Base-by-base conservation (phyloP, 768 basidiomycete species). In the Mycena maculata region DNA sequence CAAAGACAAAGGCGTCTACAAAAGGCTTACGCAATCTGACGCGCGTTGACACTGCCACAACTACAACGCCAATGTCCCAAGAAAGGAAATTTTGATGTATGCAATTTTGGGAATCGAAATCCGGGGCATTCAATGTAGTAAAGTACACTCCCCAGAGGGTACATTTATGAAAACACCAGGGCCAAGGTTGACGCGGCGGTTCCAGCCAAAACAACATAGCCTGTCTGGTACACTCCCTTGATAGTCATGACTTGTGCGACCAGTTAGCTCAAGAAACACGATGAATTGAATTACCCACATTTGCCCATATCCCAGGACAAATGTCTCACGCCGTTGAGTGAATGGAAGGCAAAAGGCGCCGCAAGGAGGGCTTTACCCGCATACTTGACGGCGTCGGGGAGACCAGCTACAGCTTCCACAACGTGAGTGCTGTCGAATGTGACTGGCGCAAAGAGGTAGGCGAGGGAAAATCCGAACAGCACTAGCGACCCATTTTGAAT, bases 311-410 rank as follows among this genome's bases (percentile, higher is more conserved):
- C 97, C 97, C 97, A 98, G 28, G 80, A 77, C 73, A 99, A 81
- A 83, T 98, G 97, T 39, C 97, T 87, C 65, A 98, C 67, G 3
- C 97, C 97, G 79, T 98, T 98, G 79, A 89, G 84, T 10, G 88
- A 87, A 81, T 98, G 96, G 87, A 92, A 98, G 16, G 94, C 87
- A 78, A 97, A 96, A 1, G 96, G 94, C 5, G 87, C 84, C 11
- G 95, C 95, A 44, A 98, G 86, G 63, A 94, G 72, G 27, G 87
- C 79, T 80, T 97, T 98, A 58, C 86, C 88, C 8, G 86, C 79
- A 61, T 88, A 86, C 81, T 96, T 97, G 70, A 91, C 82, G 65
- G 85, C 87, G n/a, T 89, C 89, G 8, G 96, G 96, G 16, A 95
- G 82, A 20, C 85, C 83, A 20, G 87, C 82, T 48, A 92, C 88